A percentile compares a stretch with the other conserved stretches of the same genome.
These are phyloP conservation scores for Zygoascus sp. DNA, from an alignment of 1,139 yeast genomes.

Conservation along the genomic window DNA sequence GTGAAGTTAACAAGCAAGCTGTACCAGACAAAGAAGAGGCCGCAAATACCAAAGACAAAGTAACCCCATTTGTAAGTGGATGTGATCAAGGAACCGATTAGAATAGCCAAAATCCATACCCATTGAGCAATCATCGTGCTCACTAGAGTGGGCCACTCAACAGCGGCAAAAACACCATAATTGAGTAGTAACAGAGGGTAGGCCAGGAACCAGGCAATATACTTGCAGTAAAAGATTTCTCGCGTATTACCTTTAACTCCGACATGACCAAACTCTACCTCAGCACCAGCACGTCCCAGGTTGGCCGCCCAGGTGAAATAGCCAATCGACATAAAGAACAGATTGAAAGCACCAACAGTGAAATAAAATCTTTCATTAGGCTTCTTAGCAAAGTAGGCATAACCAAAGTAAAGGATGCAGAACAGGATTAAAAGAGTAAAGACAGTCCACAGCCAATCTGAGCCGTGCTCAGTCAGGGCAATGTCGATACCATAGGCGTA, in stretches of 20 bases:
- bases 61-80: conserved; percentile 68
- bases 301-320: conserved; percentile 65
- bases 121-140: conserved; percentile 45
- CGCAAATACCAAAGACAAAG: conserved; percentile 41
- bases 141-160: conserved; percentile 38
- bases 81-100: conserved; percentile 51
- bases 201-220: conserved; percentile 62
- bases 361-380: conserved; percentile 42
- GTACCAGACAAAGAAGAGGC: conserved; percentile 25
- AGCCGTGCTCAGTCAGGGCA: conserved; percentile 55
- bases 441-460: conserved; percentile 69
- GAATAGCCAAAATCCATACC: conserved; percentile 49
- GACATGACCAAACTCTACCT: conserved; percentile 54
- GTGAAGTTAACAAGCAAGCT: conserved; percentile 24
- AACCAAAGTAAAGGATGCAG: conserved; percentile 41
- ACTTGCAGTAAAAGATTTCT: conserved; percentile 63
- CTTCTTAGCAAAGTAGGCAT: conserved; percentile 39
- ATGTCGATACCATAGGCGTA: conserved; percentile 44
- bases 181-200: conserved; percentile 52
- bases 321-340: conserved; percentile 45
- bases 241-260: conserved; percentile 44
- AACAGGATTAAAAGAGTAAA: conserved; percentile 48
- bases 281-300: conserved; percentile 57
- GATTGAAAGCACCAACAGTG: conserved; percentile 45
- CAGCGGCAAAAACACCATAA: conserved; percentile 45